Evolutionary conservation across 2,329 filamentous ascomycete genomes (phyloP).

Genomic region (Penicillium sp.): DNA sequence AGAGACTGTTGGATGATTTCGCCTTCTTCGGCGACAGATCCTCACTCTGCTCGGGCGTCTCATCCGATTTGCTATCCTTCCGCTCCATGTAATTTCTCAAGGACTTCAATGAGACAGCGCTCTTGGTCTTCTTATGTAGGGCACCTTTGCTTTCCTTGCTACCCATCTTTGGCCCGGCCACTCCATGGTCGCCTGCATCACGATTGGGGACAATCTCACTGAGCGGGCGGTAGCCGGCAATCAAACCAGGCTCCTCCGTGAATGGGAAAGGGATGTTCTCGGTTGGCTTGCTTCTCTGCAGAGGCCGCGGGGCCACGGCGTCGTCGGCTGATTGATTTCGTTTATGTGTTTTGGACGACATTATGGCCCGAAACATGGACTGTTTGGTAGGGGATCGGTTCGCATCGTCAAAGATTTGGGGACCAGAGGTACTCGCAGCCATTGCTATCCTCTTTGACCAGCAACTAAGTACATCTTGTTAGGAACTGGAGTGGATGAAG

Average conservation of each 20-base stretch:
- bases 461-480: slow-evolving; percentile 29
- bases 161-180: slow-evolving; percentile 37
- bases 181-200: slow-evolving; percentile 28
- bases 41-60: slow-evolving; percentile 36
- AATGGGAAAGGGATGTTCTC: slow-evolving; percentile 41
- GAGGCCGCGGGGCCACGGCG: slow-evolving; percentile 18
- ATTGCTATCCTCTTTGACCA: slow-evolving; percentile 34
- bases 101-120: slow-evolving; percentile 53
- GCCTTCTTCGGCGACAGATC: slow-evolving; percentile 61
- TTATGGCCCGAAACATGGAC: slow-evolving; percentile 53
- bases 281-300: slow-evolving; percentile 46
- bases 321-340: slow-evolving; percentile 45
- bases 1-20: slow-evolving; percentile 82
- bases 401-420: slow-evolving; percentile 40
- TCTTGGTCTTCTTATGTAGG: slow-evolving; percentile 55
- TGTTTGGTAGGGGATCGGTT: slow-evolving; percentile 38
- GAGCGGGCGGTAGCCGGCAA: slow-evolving; percentile 34
- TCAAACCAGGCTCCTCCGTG: slow-evolving; percentile 50
- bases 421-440: slow-evolving; percentile 31
- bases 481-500: slow-evolving; percentile 5
- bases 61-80: slow-evolving; percentile 39
- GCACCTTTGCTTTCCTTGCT: slow-evolving; percentile 36
- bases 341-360: slow-evolving; percentile 51
- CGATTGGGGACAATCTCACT: slow-evolving; percentile 41
- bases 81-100: slow-evolving; percentile 48